phyloP scores from a whole-genome alignment of 805 yeast species.

The Nakazawaea wickerhamii region DNA sequence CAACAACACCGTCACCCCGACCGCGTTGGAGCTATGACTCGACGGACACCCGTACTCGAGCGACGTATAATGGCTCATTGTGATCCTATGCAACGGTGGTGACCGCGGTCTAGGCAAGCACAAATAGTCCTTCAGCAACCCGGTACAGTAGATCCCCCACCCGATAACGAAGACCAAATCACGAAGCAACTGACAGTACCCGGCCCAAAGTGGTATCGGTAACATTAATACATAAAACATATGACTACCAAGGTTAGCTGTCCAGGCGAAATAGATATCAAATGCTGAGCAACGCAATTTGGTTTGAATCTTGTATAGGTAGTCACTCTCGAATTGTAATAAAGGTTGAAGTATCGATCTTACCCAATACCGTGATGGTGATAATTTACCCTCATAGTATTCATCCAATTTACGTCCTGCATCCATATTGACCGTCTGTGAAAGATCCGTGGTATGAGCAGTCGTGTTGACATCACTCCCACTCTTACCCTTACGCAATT shows the following conservation, averaged over 20 bases:
- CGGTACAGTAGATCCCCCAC: slow-evolving; percentile 66
- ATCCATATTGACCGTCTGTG: slow-evolving; percentile 12
- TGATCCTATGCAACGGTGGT: slow-evolving; percentile 87
- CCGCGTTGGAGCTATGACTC: slow-evolving; percentile 92
- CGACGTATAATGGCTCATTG: slow-evolving; percentile 86
- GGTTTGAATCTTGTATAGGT: slow-evolving; percentile 53
- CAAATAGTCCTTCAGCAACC: slow-evolving; percentile 73
- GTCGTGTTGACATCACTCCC: no score
- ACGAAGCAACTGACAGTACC: slow-evolving; percentile 49
- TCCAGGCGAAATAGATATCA: slow-evolving; percentile 77
- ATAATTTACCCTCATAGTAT: slow-evolving; percentile 57
- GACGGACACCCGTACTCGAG: slow-evolving; percentile 94
- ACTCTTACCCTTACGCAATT: no score
- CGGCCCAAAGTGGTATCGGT: slow-evolving; percentile 84
- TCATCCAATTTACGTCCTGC: slow-evolving; percentile 70
- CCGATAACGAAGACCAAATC: slow-evolving; percentile 59
- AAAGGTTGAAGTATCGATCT: slow-evolving; percentile 50
- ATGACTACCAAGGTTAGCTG: slow-evolving; percentile 89
- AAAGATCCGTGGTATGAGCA: slow-evolving; percentile 5
- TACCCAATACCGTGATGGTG: slow-evolving; percentile 47
- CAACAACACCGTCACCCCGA: slow-evolving; percentile 63
- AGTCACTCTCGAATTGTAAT: slow-evolving; percentile 59
- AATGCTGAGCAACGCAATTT: slow-evolving; percentile 39
- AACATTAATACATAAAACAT: slow-evolving; percentile 88
- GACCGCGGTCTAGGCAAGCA: slow-evolving; percentile 91